A percentile compares a stretch with the other conserved stretches of the same genome.
These are phyloP conservation scores for Chlorella ohadii DNA, from an alignment of 139 green algal genomes.

Conservation along the genomic window DNA sequence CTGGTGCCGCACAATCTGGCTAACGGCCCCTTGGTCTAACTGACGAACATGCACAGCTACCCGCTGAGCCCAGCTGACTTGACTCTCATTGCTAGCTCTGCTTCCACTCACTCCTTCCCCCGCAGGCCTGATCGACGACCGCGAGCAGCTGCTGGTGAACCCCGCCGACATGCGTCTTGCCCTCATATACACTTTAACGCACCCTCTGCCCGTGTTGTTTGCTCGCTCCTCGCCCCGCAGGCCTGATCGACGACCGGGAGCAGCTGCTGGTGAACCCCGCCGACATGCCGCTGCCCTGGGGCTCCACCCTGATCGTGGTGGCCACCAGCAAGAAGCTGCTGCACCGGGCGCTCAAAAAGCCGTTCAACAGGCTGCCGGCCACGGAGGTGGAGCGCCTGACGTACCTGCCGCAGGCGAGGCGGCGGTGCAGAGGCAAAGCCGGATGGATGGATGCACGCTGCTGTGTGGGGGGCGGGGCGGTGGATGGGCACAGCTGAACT, in stretches of 20 bases:
- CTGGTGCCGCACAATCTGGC: too few species aligned
- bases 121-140: slow-evolving; percentile 34
- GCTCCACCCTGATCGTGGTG: slow-evolving; percentile 36
- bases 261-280: slow-evolving; percentile 38
- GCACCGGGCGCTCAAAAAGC: slow-evolving; percentile 48
- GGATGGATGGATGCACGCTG: neutral
- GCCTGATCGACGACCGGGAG: slow-evolving; percentile 32
- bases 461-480: neutral
- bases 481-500: too few species aligned
- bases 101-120: neutral
- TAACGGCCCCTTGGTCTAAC: too few species aligned
- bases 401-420: slow-evolving; percentile 10
- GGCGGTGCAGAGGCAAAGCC: too few species aligned
- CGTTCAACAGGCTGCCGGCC: slow-evolving; percentile 23
- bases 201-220: too few species aligned
- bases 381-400: slow-evolving; percentile 18
- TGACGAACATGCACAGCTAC: too few species aligned
- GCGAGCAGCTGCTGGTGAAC: slow-evolving; percentile 36
- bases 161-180: slow-evolving; percentile 6
- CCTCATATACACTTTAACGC: too few species aligned
- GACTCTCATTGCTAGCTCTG: too few species aligned
- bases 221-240: neutral
- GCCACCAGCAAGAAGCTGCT: slow-evolving; percentile 6
- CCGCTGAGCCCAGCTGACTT: too few species aligned
- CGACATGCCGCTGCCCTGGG: slow-evolving; percentile 2